Percentiles rank a stretch among this genome's conserved stretches.
phyloP scores from a whole-genome alignment of 306 rosid species.

The Pyrus bretschneideri region DNA sequence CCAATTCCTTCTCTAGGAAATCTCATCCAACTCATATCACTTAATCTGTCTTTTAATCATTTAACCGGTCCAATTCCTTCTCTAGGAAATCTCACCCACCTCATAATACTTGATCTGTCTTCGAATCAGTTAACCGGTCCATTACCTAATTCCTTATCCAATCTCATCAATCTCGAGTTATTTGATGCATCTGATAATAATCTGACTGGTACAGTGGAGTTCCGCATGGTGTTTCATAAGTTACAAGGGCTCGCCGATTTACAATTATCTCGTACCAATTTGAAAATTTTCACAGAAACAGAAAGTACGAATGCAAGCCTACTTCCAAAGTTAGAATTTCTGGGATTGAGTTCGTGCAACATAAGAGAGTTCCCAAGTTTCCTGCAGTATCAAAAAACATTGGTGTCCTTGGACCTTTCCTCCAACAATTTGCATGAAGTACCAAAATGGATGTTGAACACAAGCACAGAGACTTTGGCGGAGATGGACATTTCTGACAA shows the following conservation, averaged over 20 bases:
- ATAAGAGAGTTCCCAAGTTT: not conserved
- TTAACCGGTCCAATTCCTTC: too few species aligned
- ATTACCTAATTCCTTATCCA: too few species aligned
- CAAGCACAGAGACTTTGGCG: not conserved
- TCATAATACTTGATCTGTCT: too few species aligned
- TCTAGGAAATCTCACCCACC: too few species aligned
- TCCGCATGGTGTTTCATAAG: not conserved
- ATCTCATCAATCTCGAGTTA: not conserved
- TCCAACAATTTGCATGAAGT: not conserved
- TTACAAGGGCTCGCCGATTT: not conserved
- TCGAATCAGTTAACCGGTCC: too few species aligned
- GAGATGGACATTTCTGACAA: not conserved
- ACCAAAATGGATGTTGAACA: not conserved
- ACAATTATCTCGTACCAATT: rapidly evolving
- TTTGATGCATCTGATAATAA: rapidly evolving
- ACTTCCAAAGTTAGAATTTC: not conserved
- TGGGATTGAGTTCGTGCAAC: not conserved
- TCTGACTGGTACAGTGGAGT: not conserved
- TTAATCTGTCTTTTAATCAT: rapidly evolving
- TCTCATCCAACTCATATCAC: too few species aligned
- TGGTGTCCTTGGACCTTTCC: not conserved
- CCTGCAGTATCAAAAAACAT: not conserved
- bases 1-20: too few species aligned
- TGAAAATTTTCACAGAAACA: not conserved
- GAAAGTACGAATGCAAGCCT: not conserved